Conservation (phyloP, 2,329 filamentous ascomycete genomes). For the Emergomyces orientalis region DNA sequence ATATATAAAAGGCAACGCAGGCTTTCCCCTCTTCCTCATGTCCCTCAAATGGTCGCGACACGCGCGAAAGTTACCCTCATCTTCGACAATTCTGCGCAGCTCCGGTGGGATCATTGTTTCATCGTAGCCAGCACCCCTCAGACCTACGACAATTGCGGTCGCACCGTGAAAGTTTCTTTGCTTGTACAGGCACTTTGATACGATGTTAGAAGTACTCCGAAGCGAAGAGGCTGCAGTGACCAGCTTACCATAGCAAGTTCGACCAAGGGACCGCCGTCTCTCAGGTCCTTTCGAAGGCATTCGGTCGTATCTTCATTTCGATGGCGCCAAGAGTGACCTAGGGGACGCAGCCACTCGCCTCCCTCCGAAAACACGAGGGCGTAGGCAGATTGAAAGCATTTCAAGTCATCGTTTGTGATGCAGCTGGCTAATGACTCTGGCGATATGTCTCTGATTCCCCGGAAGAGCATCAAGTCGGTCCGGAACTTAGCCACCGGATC, state of each 20-base stretch:
- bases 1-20: background rate
- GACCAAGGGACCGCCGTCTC: background rate
- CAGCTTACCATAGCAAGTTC: background rate
- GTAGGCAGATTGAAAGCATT: background rate
- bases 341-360: background rate
- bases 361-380: background rate
- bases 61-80: background rate
- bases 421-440: background rate
- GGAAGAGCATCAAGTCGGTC: background rate
- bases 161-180: background rate
- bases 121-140: too few species aligned
- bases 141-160: background rate
- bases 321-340: background rate
- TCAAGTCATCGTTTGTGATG: background rate
- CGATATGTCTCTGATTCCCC: background rate
- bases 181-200: slow-evolving; percentile 1
- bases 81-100: background rate
- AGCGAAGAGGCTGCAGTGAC: background rate
- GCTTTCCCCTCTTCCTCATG: background rate
- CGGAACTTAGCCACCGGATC: background rate
- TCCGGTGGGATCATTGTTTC: background rate
- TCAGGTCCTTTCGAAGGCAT: background rate
- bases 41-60: background rate
- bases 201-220: background rate
- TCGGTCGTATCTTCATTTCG: background rate